A percentile compares a stretch with the other conserved stretches of the same genome.
Evolutionary conservation across 129 eudicot genomes (phyloP).

Genomic region (Smallanthus sonchifolius): DNA sequence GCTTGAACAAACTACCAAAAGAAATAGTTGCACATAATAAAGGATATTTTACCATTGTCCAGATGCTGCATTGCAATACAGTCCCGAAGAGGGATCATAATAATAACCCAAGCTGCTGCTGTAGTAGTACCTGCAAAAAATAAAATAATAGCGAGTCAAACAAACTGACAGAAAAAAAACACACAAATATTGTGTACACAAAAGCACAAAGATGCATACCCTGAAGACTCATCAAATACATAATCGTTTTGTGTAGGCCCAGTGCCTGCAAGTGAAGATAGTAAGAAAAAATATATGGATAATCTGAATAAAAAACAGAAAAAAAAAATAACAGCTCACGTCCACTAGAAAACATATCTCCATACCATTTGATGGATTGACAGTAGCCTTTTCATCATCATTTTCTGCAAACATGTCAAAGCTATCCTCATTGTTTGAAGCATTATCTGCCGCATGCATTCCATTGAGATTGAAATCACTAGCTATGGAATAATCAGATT

Average conservation of each 20-base stretch:
- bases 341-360: background rate
- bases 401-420: conserved; percentile 82
- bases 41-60: conserved; percentile 69
- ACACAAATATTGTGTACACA: background rate
- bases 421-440: conserved; percentile 38
- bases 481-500: conserved; percentile 14
- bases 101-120: conserved; percentile 88
- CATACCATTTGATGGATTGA: conserved; percentile 32
- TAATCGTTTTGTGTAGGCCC: conserved; percentile 59
- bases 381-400: conserved; percentile 53
- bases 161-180: conserved; percentile 6
- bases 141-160: background rate
- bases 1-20: background rate
- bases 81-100: conserved; percentile 74
- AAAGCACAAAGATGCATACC: conserved; percentile 41
- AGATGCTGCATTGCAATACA: conserved; percentile 72
- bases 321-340: background rate
- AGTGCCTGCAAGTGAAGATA: conserved; percentile 39
- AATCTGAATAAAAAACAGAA: background rate
- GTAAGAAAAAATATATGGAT: background rate
- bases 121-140: conserved; percentile 71
- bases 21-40: background rate
- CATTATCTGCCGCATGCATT: conserved; percentile 12
- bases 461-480: conserved; percentile 22
- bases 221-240: conserved; percentile 77